phyloP scores from a whole-genome alignment of 176 grass and related monocot genomes.

The Microstegium vimineum region DNA sequence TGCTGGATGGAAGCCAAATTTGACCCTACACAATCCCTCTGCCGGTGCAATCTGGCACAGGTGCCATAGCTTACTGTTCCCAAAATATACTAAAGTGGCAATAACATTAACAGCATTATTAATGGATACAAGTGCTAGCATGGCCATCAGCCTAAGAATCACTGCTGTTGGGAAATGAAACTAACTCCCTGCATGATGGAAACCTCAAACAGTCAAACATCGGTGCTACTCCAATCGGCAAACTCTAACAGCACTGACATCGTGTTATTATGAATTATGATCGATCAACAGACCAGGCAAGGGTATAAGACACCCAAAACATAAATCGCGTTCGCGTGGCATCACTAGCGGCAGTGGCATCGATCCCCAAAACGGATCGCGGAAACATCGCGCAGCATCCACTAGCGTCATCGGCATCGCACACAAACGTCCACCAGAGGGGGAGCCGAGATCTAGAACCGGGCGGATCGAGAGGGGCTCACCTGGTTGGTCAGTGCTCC shows the following conservation, averaged over 20 bases:
- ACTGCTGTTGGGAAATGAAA: neutral
- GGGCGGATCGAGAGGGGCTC: neutral
- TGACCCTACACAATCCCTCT: neutral
- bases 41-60: neutral
- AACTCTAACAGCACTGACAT: neutral
- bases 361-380: neutral
- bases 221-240: neutral
- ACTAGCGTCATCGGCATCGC: neutral
- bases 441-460: neutral
- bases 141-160: neutral
- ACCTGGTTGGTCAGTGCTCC: slow-evolving; percentile 26
- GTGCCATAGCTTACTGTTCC: neutral
- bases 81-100: neutral
- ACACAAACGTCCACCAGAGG: neutral
- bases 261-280: too few species aligned
- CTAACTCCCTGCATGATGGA: neutral
- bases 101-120: neutral
- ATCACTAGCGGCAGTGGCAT: neutral
- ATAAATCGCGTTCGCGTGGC: neutral
- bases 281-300: neutral
- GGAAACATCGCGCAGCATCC: neutral
- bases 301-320: neutral
- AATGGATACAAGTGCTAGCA: neutral
- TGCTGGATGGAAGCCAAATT: neutral
- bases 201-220: neutral